Conservation (phyloP, 768 basidiomycete species). For the Lentinula detonsa region DNA sequence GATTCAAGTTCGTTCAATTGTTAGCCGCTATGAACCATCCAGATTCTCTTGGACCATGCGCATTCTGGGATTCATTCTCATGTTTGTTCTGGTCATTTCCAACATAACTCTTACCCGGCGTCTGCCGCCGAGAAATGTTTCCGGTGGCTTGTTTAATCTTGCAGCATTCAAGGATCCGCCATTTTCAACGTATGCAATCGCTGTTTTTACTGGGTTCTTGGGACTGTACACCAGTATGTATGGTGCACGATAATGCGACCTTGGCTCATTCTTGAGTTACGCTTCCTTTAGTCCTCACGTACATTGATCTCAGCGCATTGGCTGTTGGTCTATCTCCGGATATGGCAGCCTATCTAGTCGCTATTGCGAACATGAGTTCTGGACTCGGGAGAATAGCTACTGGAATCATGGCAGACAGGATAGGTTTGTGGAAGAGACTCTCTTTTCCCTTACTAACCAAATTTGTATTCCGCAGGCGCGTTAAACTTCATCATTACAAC, state of each 20-base stretch:
- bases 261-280: slow-evolving; percentile 13
- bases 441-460: slow-evolving; percentile 29
- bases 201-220: slow-evolving; percentile 52
- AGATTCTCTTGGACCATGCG: slow-evolving; percentile 70
- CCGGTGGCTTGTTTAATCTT: slow-evolving; percentile 56
- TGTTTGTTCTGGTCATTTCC: slow-evolving; percentile 44
- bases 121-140: slow-evolving; percentile 45
- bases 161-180: slow-evolving; percentile 43
- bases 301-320: slow-evolving; percentile 42
- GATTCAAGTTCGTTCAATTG: too few relatives aligned
- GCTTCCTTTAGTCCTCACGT: slow-evolving; percentile 39
- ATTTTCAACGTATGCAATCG: slow-evolving; percentile 52
- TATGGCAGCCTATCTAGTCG: slow-evolving; percentile 35
- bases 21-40: not conserved
- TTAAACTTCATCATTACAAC: slow-evolving; percentile 67
- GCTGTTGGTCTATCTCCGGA: slow-evolving; percentile 25
- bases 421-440: slow-evolving; percentile 56
- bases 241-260: slow-evolving; percentile 23
- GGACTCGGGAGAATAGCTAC: slow-evolving; percentile 44
- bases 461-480: slow-evolving; percentile 32
- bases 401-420: slow-evolving; percentile 47
- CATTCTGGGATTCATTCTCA: slow-evolving; percentile 58
- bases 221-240: slow-evolving; percentile 60
- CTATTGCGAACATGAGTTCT: slow-evolving; percentile 42
- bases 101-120: slow-evolving; percentile 52